Percentiles rank a stretch among this genome's conserved stretches.
Conservation (phyloP, 2,329 filamentous ascomycete genomes). For the Sordariomycetes sp. region DNA sequence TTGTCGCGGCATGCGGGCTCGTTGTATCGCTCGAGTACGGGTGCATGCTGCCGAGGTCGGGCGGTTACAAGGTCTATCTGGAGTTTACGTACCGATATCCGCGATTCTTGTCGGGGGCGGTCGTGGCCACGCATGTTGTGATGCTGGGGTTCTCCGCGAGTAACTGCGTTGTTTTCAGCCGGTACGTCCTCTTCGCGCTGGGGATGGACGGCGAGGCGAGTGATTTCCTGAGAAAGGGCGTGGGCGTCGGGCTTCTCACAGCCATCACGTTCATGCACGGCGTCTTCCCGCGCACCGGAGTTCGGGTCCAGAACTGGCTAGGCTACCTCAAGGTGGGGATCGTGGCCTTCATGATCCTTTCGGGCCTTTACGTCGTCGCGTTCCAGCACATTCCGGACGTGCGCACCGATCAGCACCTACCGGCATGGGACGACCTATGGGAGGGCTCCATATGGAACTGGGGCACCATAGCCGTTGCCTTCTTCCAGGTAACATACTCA, state of each 20-base stretch:
- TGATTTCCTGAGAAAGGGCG: slow-evolving; percentile 35
- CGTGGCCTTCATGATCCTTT: slow-evolving; percentile 46
- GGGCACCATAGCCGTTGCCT: slow-evolving; percentile 50
- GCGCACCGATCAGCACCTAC: slow-evolving; percentile 3
- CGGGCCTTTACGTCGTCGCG: slow-evolving; percentile 44
- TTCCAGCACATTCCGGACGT: slow-evolving; percentile 17
- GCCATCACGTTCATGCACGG: slow-evolving; percentile 45
- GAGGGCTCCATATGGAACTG: slow-evolving; percentile 55
- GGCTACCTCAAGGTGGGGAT: slow-evolving; percentile 51
- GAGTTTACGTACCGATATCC: slow-evolving; percentile 55
- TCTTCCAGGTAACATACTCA: slow-evolving; percentile 59
- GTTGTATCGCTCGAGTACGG: slow-evolving; percentile 54
- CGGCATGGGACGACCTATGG: slow-evolving; percentile 43
- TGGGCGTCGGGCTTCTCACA: slow-evolving; percentile 44
- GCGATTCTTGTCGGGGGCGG: slow-evolving; percentile 47
- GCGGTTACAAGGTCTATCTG: slow-evolving; percentile 58
- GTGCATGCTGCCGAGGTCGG: slow-evolving; percentile 56
- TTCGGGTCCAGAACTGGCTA: slow-evolving; percentile 45
- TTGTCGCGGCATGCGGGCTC: slow-evolving; percentile 47
- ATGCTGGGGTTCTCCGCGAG: slow-evolving; percentile 54
- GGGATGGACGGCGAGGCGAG: slow-evolving; percentile 30
- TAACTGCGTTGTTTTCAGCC: slow-evolving; percentile 57
- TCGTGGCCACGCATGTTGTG: slow-evolving; percentile 50
- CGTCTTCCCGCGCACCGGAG: slow-evolving; percentile 40
- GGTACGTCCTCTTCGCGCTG: slow-evolving; percentile 49